Conservation (phyloP, 768 basidiomycete genomes). For the Thelephora ganbajun region DNA sequence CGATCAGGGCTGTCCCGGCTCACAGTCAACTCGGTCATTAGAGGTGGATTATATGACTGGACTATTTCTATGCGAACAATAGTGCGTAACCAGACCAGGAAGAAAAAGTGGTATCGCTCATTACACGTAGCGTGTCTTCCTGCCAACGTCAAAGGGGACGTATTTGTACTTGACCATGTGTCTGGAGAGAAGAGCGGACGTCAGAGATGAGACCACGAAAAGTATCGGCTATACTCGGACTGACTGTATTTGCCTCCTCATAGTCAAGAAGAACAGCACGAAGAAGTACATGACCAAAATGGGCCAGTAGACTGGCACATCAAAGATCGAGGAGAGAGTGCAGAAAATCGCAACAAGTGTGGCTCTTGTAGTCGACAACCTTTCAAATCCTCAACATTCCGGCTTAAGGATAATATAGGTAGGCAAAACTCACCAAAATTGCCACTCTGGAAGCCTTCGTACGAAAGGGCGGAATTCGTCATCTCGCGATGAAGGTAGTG, state of each 20-base stretch:
- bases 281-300: constrained; percentile 97
- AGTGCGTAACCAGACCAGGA: not conserved
- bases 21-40: not conserved
- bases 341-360: constrained; percentile 69
- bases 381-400: constrained; percentile 16
- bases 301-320: constrained; percentile 98
- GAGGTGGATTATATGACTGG: not conserved
- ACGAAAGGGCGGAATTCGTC: constrained; percentile 98
- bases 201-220: constrained; percentile 1
- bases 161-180: constrained; percentile 99
- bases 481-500: constrained; percentile 59
- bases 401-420: constrained; percentile 1
- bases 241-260: constrained; percentile 92
- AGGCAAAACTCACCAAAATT: constrained; percentile 60
- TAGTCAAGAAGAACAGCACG: constrained; percentile 86
- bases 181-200: constrained; percentile 25
- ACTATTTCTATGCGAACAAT: not conserved
- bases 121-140: constrained; percentile 77
- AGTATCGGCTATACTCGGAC: constrained; percentile 18
- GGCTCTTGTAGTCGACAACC: constrained; percentile 87
- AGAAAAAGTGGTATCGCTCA: not conserved
- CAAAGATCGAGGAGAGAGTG: constrained; percentile 75
- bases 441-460: constrained; percentile 88
- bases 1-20: not conserved
- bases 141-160: constrained; percentile 88